phyloP scores from a whole-genome alignment of 495 filamentous ascomycete species.

The Filosporella fistucella region DNA sequence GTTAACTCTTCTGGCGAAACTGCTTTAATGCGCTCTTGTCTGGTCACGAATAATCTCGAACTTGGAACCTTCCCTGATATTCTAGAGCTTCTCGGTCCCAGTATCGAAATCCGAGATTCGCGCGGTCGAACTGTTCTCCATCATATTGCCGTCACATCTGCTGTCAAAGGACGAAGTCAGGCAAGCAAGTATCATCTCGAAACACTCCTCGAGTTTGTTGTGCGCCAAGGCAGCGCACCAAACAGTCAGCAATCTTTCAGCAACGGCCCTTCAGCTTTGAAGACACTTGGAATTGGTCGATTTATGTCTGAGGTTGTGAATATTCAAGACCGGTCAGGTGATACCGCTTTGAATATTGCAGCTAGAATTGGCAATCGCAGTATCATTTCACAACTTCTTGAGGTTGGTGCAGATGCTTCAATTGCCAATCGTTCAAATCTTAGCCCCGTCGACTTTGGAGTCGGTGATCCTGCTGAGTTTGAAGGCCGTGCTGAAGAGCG shows the following conservation, averaged over 20 bases:
- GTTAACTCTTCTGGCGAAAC: conserved; percentile 87
- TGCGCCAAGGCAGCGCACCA: conserved; percentile 68
- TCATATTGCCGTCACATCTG: conserved; percentile 92
- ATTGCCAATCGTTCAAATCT: conserved; percentile 87
- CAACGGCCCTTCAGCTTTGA: conserved; percentile 31
- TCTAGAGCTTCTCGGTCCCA: conserved; percentile 81
- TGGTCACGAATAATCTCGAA: conserved; percentile 87
- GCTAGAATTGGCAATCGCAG: conserved; percentile 84
- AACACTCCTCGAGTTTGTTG: conserved; percentile 87
- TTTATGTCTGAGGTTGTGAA: conserved; percentile 98
- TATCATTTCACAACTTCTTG: conserved; percentile 87
- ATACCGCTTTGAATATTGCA: conserved; percentile 91
- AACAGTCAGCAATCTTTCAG: conserved; percentile 47
- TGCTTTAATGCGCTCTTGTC: conserved; percentile 81
- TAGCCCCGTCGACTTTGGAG: conserved; percentile 84
- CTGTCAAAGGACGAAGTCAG: conserved; percentile 79
- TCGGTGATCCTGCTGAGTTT: conserved; percentile 52
- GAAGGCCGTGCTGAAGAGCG: conserved; percentile 31
- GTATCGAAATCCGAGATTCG: conserved; percentile 83
- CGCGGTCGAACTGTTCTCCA: conserved; percentile 89
- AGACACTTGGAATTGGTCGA: conserved; percentile 74
- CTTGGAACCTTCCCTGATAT: conserved; percentile 75
- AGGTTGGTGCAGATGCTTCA: conserved; percentile 85
- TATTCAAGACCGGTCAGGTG: conserved; percentile 82
- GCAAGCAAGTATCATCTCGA: conserved; percentile 92